Base-by-base conservation (phyloP, 164 flowering plant genomes). In the Aristolochia californica region DNA sequence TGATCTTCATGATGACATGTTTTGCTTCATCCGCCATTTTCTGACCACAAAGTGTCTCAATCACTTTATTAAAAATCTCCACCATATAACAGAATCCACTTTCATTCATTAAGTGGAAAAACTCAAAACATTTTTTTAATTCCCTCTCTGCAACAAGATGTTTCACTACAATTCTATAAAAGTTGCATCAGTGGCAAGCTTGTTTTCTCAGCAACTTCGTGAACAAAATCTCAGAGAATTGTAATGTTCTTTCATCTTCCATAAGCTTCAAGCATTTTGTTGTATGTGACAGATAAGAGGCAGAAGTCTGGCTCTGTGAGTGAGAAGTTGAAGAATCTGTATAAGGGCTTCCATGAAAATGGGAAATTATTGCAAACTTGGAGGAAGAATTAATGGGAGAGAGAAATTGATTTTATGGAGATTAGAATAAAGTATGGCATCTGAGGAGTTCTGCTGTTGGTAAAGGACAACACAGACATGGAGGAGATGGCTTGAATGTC, bases 321-420 rank as follows among this genome's bases (percentile, higher is more conserved):
- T 15, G 89, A 74, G 77, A 70, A 91, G 8, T 45, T 57, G 70
- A 76, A 83, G 76, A 88, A 79, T 18, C 53, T 73, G 83, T 83
- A 74, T 25, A 87, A 68, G 56, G 97, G 96, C 28, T 77, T 76
- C 89, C 91, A 84, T 23, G 97, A 88, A 30, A 24, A 66, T 2
- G 84, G 91, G 75, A 91, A 91, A 13, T 70, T 73, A 80, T 84
- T 85, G 81, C 96, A 85, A 58, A 87, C 84, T 60, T 81, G 96
- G 58, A 91, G 86, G 78, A 91, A 91, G 70, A 88, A 80, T 56
- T 91, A 91, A 62, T 82, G 88, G 62, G 80, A 75, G 60, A 83
- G 80, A 28, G 65, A 78, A 75, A 7, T 65, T 43, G 51, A 61
- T 62, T 43, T 70, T 60, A 30, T 55, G 57, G 66, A 83, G 87